Conservation (phyloP, 148 eudicot species). For the Heliosperma pusillum region DNA sequence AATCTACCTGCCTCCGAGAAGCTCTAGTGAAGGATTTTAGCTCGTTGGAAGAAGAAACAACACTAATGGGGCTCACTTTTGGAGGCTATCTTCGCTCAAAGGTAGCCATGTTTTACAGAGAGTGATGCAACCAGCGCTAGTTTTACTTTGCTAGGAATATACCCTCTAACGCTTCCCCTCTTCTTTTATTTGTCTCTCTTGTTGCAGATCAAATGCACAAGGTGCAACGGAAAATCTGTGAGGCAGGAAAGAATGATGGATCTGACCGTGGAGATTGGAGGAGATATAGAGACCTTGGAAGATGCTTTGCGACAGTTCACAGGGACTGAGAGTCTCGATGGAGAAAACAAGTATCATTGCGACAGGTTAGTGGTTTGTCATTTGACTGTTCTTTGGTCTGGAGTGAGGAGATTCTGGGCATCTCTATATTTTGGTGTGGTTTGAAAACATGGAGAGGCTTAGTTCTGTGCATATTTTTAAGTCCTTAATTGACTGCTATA, state of each 20-base stretch:
- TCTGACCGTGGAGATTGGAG: slow-evolving; percentile 77
- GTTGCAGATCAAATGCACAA: slow-evolving; percentile 76
- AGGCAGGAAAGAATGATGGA: slow-evolving; percentile 82
- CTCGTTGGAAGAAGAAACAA: slow-evolving; percentile 66
- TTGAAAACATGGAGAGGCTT: neutral
- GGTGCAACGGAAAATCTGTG: slow-evolving; percentile 68
- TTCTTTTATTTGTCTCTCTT: neutral
- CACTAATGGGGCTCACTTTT: slow-evolving; percentile 74
- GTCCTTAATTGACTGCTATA: neutral
- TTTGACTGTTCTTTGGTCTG: neutral
- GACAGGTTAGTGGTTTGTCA: slow-evolving; percentile 53
- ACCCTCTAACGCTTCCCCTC: neutral
- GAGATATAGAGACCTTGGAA: slow-evolving; percentile 73
- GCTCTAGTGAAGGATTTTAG: slow-evolving; percentile 41
- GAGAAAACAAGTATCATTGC: slow-evolving; percentile 84
- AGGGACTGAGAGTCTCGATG: slow-evolving; percentile 67
- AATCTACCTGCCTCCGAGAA: slow-evolving; percentile 61
- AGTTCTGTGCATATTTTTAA: neutral
- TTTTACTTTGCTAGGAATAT: neutral
- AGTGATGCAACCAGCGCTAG: neutral
- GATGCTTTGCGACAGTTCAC: slow-evolving; percentile 69
- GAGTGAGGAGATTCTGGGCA: neutral
- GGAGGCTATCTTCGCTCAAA: slow-evolving; percentile 87
- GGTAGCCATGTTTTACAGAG: slow-evolving; percentile 33
- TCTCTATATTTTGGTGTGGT: neutral